Evolutionary conservation across 202 grass and related monocot genomes (phyloP).

Genomic region (Setaria italica): DNA sequence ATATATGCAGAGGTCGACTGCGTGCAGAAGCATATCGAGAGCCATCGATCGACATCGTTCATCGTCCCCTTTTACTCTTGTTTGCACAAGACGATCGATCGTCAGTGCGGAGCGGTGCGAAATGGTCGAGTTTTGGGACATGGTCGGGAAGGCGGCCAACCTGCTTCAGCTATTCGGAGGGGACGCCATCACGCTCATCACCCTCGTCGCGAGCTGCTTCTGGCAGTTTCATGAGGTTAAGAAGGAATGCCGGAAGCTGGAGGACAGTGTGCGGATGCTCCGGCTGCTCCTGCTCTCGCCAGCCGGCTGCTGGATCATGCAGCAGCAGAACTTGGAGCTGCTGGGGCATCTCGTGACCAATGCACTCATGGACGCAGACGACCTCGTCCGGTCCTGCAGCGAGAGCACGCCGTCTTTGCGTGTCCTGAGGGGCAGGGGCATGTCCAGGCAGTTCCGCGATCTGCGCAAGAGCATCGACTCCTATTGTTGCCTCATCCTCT

Average conservation of each 20-base stretch:
- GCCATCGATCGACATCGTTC: too few relatives aligned
- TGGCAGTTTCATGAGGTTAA: neutral
- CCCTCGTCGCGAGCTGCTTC: neutral
- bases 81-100: too few relatives aligned
- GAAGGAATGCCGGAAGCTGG: constrained; percentile 4
- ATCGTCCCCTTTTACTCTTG: too few relatives aligned
- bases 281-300: neutral
- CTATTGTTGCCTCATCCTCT: neutral
- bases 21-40: too few relatives aligned
- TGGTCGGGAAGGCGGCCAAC: neutral
- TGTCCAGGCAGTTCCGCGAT: neutral
- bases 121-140: neutral
- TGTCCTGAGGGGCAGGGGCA: neutral
- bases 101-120: too few relatives aligned
- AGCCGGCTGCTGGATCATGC: neutral
- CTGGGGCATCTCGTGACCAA: neutral
- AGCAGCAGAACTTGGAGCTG: neutral
- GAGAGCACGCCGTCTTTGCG: neutral
- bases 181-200: neutral
- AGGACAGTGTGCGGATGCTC: neutral
- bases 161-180: neutral
- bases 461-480: neutral
- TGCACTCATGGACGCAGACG: neutral
- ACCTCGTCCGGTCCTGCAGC: neutral
- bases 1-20: too few relatives aligned